Conservation (phyloP, 345 rosid species). For the Syzygium grande region DNA sequence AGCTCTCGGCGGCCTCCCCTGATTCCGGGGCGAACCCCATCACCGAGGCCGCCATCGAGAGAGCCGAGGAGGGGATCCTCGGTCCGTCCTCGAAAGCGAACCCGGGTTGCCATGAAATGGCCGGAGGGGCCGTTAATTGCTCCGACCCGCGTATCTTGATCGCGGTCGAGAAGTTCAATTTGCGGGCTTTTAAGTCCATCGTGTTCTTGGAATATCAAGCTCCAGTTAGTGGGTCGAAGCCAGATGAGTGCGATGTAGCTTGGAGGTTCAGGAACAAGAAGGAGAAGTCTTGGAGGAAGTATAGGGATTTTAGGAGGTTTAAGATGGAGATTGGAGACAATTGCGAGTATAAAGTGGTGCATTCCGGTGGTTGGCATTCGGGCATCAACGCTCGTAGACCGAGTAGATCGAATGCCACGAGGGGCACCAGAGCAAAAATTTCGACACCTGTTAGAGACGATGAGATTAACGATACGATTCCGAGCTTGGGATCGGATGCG, state of each 20-base stretch:
- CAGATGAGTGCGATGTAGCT: conserved; percentile 77
- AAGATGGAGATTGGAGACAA: conserved; percentile 53
- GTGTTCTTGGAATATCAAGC: conserved; percentile 72
- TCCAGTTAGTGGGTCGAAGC: conserved; percentile 63
- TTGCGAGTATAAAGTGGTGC: conserved; percentile 52
- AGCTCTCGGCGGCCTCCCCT: conserved; percentile 9
- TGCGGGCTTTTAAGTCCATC: conserved; percentile 59
- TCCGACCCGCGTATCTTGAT: conserved; percentile 71
- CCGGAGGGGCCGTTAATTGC: conserved; percentile 44
- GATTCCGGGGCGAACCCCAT: conserved; percentile 14
- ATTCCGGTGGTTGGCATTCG: conserved; percentile 75
- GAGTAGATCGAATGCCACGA: conserved; percentile 12
- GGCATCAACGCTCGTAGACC: conserved; percentile 74
- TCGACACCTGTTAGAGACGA: conserved; percentile 20
- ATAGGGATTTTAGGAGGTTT: conserved; percentile 89
- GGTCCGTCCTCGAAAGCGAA: conserved; percentile 4
- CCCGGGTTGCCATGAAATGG: conserved; percentile 38
- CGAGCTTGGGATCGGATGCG: conserved; percentile 41
- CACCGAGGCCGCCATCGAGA: conserved; percentile 40
- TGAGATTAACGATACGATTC: conserved; percentile 66
- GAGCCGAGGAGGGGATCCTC: conserved; percentile 29
- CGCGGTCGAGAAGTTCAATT: conserved; percentile 71
- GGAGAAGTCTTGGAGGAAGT: conserved; percentile 93
- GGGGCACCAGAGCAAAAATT: conserved; percentile 19
- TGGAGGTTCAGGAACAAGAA: conserved; percentile 93